phyloP scores from a whole-genome alignment of 129 eudicot genomes.

The Tagetes patula region DNA sequence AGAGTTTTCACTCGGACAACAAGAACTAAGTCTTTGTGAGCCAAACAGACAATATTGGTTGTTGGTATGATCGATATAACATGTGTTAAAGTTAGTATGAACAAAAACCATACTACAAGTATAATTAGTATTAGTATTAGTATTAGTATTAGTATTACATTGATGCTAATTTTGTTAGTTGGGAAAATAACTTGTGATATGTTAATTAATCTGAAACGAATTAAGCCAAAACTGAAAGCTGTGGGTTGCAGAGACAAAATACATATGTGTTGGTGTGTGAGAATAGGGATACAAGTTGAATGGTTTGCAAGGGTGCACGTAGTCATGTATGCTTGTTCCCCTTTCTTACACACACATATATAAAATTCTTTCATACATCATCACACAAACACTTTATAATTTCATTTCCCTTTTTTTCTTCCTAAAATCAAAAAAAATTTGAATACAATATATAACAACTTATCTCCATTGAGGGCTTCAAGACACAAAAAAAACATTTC shows the following conservation, averaged over 20 bases:
- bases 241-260: not conserved
- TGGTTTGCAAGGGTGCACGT: constrained; percentile 23
- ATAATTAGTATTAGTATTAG: no score
- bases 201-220: not conserved
- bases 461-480: not conserved
- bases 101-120: not conserved
- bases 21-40: no score
- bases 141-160: no score
- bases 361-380: not conserved
- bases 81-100: not conserved
- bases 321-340: not conserved
- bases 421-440: not conserved
- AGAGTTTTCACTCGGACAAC: no score
- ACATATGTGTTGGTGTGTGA: constrained; percentile 26
- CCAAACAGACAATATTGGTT: no score
- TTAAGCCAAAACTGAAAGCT: constrained; percentile 14
- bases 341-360: not conserved
- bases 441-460: not conserved
- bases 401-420: not conserved
- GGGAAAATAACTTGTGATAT: not conserved
- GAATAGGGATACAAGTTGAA: constrained; percentile 26
- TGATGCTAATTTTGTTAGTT: no score
- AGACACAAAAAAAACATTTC: not conserved
- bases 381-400: not conserved
- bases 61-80: no score